Percentiles rank a stretch among this genome's conserved stretches.
Conservation (phyloP, 208 protist species). For the Lotmaria passim region DNA sequence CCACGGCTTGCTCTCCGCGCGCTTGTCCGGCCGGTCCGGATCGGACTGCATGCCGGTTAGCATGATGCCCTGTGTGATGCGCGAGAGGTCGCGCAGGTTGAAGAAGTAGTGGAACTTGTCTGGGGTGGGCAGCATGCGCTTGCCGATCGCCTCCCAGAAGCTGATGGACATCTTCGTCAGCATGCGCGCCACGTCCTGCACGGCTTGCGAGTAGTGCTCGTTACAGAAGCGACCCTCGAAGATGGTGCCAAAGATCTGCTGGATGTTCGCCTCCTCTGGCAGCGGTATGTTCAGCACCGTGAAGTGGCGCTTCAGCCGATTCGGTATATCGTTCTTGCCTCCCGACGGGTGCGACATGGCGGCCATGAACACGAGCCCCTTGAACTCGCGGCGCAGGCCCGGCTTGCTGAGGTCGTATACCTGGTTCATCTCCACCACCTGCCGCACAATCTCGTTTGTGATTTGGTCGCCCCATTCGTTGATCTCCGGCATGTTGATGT, state of each 20-base stretch:
- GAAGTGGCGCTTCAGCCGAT: conserved; percentile 97
- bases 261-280: conserved; percentile 93
- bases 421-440: conserved; percentile 90
- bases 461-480: conserved; percentile 97
- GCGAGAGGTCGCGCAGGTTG: conserved; percentile 97
- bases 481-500: conserved; percentile 97
- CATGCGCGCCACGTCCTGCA: conserved; percentile 89
- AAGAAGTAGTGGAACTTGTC: conserved; percentile 99
- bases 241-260: conserved; percentile 94
- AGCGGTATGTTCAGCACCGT: conserved; percentile 97
- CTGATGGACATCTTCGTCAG: conserved; percentile 93
- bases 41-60: conserved; percentile 84
- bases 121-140: conserved; percentile 97
- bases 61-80: conserved; percentile 96
- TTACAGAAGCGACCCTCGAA: conserved; percentile 92
- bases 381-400: conserved; percentile 94
- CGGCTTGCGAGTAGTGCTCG: conserved; percentile 82
- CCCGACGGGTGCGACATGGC: conserved; percentile 98
- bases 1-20: conserved; percentile 82
- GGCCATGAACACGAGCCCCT: conserved; percentile 95
- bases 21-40: conserved; percentile 89
- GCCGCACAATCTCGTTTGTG: conserved; percentile 96
- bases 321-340: conserved; percentile 98
- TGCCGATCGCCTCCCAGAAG: conserved; percentile 91
- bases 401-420: conserved; percentile 89